Evolutionary conservation across 352 stramenopile species (phyloP).

Genomic region (Phytopythium cucurbitacearum): DNA sequence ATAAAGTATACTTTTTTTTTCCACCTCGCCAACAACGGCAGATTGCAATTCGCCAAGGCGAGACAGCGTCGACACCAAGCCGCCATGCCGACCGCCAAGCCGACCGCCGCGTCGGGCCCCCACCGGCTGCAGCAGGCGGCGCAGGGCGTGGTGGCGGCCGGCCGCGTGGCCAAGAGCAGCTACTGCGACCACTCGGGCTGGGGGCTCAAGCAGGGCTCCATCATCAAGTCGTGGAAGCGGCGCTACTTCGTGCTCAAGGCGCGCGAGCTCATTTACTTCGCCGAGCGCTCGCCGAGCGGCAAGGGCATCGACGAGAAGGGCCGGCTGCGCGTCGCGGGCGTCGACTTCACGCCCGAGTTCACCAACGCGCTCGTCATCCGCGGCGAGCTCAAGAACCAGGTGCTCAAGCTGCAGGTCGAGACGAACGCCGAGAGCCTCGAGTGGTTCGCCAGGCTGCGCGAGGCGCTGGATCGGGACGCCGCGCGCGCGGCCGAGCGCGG

Average conservation of each 20-base stretch:
- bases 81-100: not conserved
- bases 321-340: conserved; percentile 40
- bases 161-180: conserved; percentile 40
- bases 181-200: conserved; percentile 80
- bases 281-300: conserved; percentile 55
- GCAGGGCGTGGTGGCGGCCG: conserved; percentile 39
- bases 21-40: no score
- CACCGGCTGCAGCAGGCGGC: conserved; percentile 22
- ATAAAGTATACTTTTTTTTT: no score
- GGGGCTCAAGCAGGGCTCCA: conserved; percentile 75
- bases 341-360: conserved; percentile 69
- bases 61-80: no score
- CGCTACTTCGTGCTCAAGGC: conserved; percentile 83
- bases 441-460: conserved; percentile 57
- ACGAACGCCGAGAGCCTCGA: conserved; percentile 52
- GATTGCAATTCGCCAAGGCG: no score
- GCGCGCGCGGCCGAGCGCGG: conserved; percentile 5
- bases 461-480: conserved; percentile 11
- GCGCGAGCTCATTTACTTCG: conserved; percentile 76
- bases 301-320: conserved; percentile 81
- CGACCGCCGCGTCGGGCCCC: not conserved
- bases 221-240: conserved; percentile 82
- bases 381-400: conserved; percentile 70
- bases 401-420: conserved; percentile 64
- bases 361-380: conserved; percentile 54